These are phyloP conservation scores for Cucumis sativus DNA, from an alignment of 306 rosid species.

Conservation along the genomic window DNA sequence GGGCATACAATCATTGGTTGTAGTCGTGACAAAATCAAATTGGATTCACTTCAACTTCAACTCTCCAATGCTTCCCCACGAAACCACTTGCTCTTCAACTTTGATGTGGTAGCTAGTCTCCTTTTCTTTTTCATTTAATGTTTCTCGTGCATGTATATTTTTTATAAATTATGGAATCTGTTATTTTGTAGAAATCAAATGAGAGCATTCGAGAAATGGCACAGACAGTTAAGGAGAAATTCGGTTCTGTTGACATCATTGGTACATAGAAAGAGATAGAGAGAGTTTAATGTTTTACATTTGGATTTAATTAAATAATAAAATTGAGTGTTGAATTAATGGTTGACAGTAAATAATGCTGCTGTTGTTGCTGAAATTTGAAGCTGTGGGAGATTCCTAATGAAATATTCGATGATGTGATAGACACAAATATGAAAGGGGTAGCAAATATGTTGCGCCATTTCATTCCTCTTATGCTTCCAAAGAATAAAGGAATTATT, in stretches of 20 bases:
- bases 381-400: not conserved
- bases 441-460: slow-evolving; percentile 60
- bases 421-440: slow-evolving; percentile 69
- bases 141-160: too few relatives aligned
- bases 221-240: not conserved
- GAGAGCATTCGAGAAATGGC: not conserved
- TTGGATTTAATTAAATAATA: too few relatives aligned
- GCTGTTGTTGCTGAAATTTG: not conserved
- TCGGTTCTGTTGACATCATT: not conserved
- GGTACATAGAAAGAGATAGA: not conserved
- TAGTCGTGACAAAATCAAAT: not conserved
- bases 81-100: not conserved
- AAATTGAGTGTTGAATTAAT: too few relatives aligned
- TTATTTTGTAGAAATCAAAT: not conserved
- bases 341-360: not conserved
- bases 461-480: slow-evolving; percentile 57
- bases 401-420: not conserved
- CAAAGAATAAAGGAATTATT: slow-evolving; percentile 33
- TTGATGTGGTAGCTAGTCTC: not conserved
- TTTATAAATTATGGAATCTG: too few relatives aligned
- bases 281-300: not conserved
- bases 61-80: not conserved
- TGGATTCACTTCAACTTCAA: not conserved
- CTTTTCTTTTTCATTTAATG: too few relatives aligned
- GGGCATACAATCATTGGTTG: not conserved